Conservation (phyloP, 1,139 yeast species). For the Hyphopichia burtonii region DNA sequence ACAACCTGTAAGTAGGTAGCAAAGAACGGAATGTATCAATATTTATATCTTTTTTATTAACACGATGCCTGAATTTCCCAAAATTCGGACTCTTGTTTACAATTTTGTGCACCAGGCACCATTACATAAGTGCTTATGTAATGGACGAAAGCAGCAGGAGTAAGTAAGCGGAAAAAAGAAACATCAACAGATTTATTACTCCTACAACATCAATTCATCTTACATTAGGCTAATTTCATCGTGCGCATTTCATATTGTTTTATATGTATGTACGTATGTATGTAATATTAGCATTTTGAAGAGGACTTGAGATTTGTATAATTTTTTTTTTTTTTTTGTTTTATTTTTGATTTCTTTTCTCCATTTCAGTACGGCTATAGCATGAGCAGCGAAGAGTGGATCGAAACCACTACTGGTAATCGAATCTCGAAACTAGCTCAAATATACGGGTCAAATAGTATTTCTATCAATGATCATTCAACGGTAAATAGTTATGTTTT, state of each 20-base stretch:
- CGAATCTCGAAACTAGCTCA: conserved; percentile 46
- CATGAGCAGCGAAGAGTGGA: conserved; percentile 21
- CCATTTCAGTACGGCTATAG: no score
- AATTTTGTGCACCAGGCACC: not conserved
- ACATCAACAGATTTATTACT: no score
- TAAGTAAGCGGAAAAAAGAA: not conserved
- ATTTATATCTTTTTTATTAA: conserved; percentile 1
- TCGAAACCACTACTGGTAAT: conserved; percentile 54
- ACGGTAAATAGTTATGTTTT: conserved; percentile 32
- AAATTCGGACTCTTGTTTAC: not conserved
- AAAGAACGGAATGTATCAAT: not conserved
- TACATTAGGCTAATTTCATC: no score
- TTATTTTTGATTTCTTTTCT: no score
- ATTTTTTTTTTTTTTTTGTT: no score
- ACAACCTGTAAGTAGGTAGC: no score
- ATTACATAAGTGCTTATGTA: not conserved
- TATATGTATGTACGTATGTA: no score
- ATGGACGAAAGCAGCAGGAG: not conserved
- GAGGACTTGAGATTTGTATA: no score
- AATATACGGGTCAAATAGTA: conserved; percentile 42
- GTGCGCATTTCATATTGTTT: no score
- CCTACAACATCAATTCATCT: no score
- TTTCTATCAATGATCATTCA: conserved; percentile 44
- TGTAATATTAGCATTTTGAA: no score
- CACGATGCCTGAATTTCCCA: not conserved